Evolutionary conservation across 2,329 filamentous ascomycete genomes (phyloP).

Genomic region (Pyrenochaeta sp.): DNA sequence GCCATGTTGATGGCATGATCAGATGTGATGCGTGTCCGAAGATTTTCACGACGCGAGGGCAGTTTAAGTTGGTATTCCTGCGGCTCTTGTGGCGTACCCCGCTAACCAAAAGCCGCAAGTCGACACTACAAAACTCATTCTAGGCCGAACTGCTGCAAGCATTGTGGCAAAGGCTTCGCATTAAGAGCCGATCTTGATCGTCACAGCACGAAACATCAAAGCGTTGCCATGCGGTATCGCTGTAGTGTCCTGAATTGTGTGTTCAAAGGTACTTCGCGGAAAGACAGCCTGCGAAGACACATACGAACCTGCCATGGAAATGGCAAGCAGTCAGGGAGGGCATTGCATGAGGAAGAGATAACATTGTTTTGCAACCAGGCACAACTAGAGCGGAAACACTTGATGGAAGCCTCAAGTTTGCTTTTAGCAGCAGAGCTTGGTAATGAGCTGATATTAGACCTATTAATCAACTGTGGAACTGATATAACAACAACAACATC

Average conservation of each 20-base stretch:
- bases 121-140: constrained; percentile 20
- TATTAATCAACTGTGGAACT: constrained; percentile 3
- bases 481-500: neutral
- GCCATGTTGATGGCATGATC: no score
- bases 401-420: constrained; percentile 14
- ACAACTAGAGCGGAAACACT: constrained; percentile 7
- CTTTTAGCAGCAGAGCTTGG: constrained; percentile 12
- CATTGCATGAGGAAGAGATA: constrained; percentile 7
- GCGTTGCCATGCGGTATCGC: constrained; percentile 8
- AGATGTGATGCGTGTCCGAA: constrained; percentile 11
- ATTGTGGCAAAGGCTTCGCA: constrained; percentile 13
- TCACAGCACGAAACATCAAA: constrained; percentile 13
- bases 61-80: constrained; percentile 11
- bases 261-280: constrained; percentile 17
- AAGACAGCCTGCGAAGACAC: constrained; percentile 20
- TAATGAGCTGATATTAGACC: constrained; percentile 4
- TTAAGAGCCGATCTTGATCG: constrained; percentile 17
- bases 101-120: neutral
- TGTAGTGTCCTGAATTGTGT: constrained; percentile 8
- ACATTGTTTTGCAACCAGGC: constrained; percentile 8
- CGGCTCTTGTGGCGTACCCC: neutral
- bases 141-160: constrained; percentile 13
- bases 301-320: constrained; percentile 10
- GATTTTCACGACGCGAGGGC: constrained; percentile 6
- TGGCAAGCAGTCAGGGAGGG: no score